Evolutionary conservation across 306 rosid genomes (phyloP), one percentile per base, ranked within the genome.

Genomic region (Canavalia ensiformis): DNA sequence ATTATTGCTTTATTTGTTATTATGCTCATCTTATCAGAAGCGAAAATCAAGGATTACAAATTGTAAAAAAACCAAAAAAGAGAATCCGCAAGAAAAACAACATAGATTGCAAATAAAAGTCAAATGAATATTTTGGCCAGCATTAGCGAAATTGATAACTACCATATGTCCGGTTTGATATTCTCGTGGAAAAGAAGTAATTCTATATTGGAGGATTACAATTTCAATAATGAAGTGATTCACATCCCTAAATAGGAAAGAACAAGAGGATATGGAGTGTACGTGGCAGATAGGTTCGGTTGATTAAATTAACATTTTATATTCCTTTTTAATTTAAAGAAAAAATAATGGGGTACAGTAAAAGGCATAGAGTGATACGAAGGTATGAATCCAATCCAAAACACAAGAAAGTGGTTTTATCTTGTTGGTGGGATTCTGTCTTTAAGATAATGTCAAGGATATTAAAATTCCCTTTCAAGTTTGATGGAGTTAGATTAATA

Each of bases 391-490:
- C 45, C 51, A 74, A 74, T 67, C 77, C 84, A 60, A 75, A 69
- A 50, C 82, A 84, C 82, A 75, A 68, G 87, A 81, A 77, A 81
- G 86, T 81, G 83, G 82, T 4, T 81, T 64, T 33, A 75, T 80
- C 34, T 64, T 73, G 39, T 47, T 31, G 72, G 73, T 66, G 78
- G 70, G 81, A 51, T 81, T 77, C 73, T 50, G 42, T 30, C 58
- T 76, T 50, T 72, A 7, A 30, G 75, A 83, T 44, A 77, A 72
- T 77, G 86, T 41, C 25, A 39, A 28, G 29, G 59, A 85, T 65
- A 46, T 76, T 29, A 29, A 47, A 62, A 72, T 85, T 77, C 62
- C 77, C 49, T 47, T 63, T 64, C 42, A 66, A 63, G 79, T 54
- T 75, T 59, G 8, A 34, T 34, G 34, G 68, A 58, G 75, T 45